Conservation (phyloP, 1,284 basidiomycete genomes). For the Ceratobasidium sp. region DNA sequence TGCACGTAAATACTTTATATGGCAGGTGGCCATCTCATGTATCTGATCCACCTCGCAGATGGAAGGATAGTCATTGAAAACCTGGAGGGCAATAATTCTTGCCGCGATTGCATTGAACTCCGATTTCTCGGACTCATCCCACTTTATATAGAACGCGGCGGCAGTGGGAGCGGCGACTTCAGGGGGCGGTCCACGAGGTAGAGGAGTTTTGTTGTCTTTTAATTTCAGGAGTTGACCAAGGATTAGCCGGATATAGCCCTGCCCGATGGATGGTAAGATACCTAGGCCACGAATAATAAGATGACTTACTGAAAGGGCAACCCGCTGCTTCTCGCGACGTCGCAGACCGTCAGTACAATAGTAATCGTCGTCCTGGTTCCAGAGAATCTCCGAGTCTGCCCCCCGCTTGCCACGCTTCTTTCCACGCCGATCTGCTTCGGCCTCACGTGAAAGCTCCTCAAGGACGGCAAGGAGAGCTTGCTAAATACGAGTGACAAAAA, state of each 20-base stretch:
- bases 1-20: slow-evolving; percentile 5
- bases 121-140: slow-evolving; percentile 15
- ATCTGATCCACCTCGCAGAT: background rate
- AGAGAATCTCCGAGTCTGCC: background rate
- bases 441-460: background rate
- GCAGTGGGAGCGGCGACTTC: background rate
- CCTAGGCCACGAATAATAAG: background rate
- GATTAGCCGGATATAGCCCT: slow-evolving; percentile 3
- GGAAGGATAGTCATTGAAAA: background rate
- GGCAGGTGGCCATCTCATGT: background rate
- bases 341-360: background rate
- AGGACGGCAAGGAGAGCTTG: background rate
- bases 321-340: background rate
- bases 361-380: slow-evolving; percentile 3
- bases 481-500: background rate
- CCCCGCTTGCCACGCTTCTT: background rate
- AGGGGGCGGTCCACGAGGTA: background rate
- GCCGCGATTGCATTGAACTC: background rate
- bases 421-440: background rate
- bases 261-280: background rate
- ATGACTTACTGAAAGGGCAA: background rate
- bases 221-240: background rate
- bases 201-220: background rate
- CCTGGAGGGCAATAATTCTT: background rate
- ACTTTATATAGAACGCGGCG: slow-evolving; percentile 1